These are phyloP conservation scores for Aureobasidium melanogenum DNA, from an alignment of 2,329 filamentous ascomycete species.

Conservation along the genomic window DNA sequence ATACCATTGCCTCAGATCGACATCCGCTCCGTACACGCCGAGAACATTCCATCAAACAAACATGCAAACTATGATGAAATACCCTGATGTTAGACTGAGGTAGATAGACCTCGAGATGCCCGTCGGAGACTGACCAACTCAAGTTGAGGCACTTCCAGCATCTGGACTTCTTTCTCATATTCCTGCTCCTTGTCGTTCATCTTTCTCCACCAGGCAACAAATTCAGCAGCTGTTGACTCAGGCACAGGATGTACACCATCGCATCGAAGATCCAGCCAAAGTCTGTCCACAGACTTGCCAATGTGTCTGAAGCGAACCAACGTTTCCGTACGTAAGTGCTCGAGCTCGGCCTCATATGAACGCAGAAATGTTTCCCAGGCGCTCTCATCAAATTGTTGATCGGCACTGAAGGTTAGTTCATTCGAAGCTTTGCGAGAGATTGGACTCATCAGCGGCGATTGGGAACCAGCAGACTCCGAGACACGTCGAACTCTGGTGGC, in stretches of 20 bases:
- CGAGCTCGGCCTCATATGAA: constrained; percentile 23
- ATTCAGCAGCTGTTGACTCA: constrained; percentile 23
- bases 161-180: constrained; percentile 21
- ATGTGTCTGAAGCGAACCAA: constrained; percentile 36
- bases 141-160: constrained; percentile 13
- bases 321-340: constrained; percentile 30
- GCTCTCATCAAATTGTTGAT: constrained; percentile 20
- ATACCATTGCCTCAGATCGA: neutral
- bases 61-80: neutral
- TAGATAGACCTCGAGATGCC: constrained; percentile 10
- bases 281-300: constrained; percentile 20
- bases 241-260: neutral
- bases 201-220: constrained; percentile 32
- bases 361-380: constrained; percentile 25
- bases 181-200: constrained; percentile 26
- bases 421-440: neutral
- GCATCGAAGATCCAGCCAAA: constrained; percentile 16
- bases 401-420: neutral
- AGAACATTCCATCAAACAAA: neutral
- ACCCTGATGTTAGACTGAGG: constrained; percentile 4
- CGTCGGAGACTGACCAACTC: constrained; percentile 14
- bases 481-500: neutral
- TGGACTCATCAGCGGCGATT: neutral
- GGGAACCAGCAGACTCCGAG: neutral
- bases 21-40: neutral